A percentile compares a stretch with the other conserved stretches of the same genome.
Conservation (phyloP, 1,284 basidiomycete genomes). For the Peniophora sp. region DNA sequence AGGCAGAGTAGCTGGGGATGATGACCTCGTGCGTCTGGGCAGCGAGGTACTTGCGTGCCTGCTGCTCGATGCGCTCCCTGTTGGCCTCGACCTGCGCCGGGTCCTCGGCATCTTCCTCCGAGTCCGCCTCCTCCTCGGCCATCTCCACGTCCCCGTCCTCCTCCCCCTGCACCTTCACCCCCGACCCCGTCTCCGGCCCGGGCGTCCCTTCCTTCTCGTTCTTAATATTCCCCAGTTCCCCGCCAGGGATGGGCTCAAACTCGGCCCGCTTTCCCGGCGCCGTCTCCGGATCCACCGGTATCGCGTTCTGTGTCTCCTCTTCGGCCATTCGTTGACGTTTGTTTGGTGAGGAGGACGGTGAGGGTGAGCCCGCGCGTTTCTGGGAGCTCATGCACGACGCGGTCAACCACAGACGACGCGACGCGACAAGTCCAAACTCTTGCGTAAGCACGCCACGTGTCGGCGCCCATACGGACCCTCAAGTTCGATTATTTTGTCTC, state of each 20-base stretch:
- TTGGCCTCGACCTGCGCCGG: constrained; percentile 75
- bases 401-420: background rate
- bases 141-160: constrained; percentile 70
- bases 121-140: constrained; percentile 63
- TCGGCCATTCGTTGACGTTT: constrained; percentile 61
- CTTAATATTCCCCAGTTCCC: constrained; percentile 66
- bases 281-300: constrained; percentile 66
- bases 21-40: constrained; percentile 96
- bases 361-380: constrained; percentile 64
- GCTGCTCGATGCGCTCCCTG: constrained; percentile 71
- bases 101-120: constrained; percentile 73
- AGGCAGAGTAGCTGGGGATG: constrained; percentile 94
- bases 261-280: constrained; percentile 70
- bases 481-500: too few relatives aligned
- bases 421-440: background rate
- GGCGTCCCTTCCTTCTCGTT: constrained; percentile 31
- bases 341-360: constrained; percentile 43
- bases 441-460: background rate
- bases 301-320: constrained; percentile 53
- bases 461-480: too few relatives aligned
- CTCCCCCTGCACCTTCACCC: constrained; percentile 50
- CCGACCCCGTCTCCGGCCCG: constrained; percentile 41
- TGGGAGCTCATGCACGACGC: constrained; percentile 51
- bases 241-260: constrained; percentile 62
- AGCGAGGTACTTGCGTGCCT: constrained; percentile 90